These are phyloP conservation scores for Somion occarium DNA, from an alignment of 1,284 basidiomycete species.

Conservation along the genomic window DNA sequence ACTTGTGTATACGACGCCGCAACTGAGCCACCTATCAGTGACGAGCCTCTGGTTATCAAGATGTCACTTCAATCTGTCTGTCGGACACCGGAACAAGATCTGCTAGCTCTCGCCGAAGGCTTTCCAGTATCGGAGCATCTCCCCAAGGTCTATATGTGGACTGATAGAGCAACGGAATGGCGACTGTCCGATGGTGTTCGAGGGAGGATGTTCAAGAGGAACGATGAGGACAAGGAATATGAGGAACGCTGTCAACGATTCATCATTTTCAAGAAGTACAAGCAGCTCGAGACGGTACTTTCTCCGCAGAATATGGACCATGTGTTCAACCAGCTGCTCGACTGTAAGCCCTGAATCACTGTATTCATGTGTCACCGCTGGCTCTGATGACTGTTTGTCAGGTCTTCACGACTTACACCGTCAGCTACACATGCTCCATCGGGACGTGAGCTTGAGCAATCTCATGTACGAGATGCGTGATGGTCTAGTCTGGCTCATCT, in stretches of 20 bases:
- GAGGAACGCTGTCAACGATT: slow-evolving; percentile 2
- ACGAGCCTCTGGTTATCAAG: not conserved
- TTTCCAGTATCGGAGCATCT: slow-evolving; percentile 5
- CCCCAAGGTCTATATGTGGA: slow-evolving; percentile 3
- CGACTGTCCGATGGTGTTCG: slow-evolving; percentile 1
- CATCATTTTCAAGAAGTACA: slow-evolving; percentile 8
- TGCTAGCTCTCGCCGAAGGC: not conserved
- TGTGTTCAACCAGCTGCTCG: slow-evolving; percentile 5
- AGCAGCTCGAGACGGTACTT: slow-evolving; percentile 4
- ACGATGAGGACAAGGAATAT: not conserved
- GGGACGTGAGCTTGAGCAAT: slow-evolving; percentile 11
- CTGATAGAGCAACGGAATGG: not conserved
- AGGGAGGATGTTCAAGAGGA: not conserved
- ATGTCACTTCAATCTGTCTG: not conserved
- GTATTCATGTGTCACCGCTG: not conserved
- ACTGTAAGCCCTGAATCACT: slow-evolving; percentile 9
- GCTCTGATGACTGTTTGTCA: not conserved
- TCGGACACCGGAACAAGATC: not conserved
- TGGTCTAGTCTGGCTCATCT: slow-evolving; percentile 2
- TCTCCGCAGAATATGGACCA: slow-evolving; percentile 5
- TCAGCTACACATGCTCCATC: slow-evolving; percentile 8
- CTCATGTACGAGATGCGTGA: slow-evolving; percentile 9
- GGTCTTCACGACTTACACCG: slow-evolving; percentile 9
- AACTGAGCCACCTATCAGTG: not conserved
- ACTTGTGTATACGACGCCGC: slow-evolving; percentile 4